Base-by-base conservation (phyloP, 2,329 filamentous ascomycete genomes). In the Chaetothyriales sp. region DNA sequence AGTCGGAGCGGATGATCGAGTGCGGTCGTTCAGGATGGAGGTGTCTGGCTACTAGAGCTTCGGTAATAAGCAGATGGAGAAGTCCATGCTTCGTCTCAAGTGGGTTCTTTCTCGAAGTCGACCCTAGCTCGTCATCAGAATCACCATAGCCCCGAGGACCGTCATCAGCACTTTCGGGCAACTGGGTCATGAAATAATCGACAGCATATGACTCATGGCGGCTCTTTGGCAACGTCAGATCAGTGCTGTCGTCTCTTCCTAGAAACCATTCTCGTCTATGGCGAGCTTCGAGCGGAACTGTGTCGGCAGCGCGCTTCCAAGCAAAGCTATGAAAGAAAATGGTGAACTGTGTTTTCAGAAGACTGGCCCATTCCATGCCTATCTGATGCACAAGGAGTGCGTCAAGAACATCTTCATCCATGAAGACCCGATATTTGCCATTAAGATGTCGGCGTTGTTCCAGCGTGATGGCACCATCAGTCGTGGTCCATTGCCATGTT, bases 381-480 rank as follows among this genome's bases (percentile, higher is more conserved):
- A 80, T 67, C 54, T 72, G 77, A 45, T 80, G 74, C 2, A 79
- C 62, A 20, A 80, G 68, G 6, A 80, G 69, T 1, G 74, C 72
- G 57, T 79, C 74, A 6, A 79, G 69, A 18, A 78, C 66, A 54
- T 82, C 78, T 57, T 77, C 75, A 48, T 80, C 75, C 68, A 78
- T 77, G 59, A 73, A 79, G 22, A 80, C 73, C 1, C 77, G 69
- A 60, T 81, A 82, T 54, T 77, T 75, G 2, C 76, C 75, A 56
- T 77, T 79, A 37, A 80, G 60, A 49, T 77, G 73, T 6, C 74
- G 70, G 37, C 76, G 70, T 67, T 74, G 72, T 46, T 75, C 68
- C 1, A 79, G 59, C 1, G 69, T 65, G 6, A 77, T 67, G 13
- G 51, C 48, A 18, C 54, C 58, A 10, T 62, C 25, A 4, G 65